Evolutionary conservation across 139 green algal species (phyloP), one percentile per base, ranked within the genome.

Genomic region (Raphidocelis subcapitata): DNA sequence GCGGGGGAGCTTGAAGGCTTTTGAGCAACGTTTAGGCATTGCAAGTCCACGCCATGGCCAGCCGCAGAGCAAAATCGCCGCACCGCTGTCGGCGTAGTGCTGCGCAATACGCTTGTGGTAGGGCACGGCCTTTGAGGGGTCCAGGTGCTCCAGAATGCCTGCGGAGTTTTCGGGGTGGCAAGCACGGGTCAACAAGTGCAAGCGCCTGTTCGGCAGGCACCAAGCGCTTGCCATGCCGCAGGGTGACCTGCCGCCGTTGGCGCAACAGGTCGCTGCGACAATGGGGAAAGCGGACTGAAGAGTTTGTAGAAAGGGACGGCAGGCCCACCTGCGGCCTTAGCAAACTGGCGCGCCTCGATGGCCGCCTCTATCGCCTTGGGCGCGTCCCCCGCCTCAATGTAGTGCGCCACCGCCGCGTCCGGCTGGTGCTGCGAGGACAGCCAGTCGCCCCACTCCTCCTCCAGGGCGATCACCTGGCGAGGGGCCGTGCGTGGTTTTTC

Each of bases 361-460:
- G 91, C 90, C 16, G 90, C 89, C 59, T 95, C 87, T 62, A 95
- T 90, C 14, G 91, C 91, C 69, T 92, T 92, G 62, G 87, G 54
- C 20, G 79, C 83, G 37, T 76, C 62, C 20, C 90, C 90, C 2
- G 88, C 89, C 79, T 96, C 88, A 41, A 97, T 93, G 82, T 92
- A 95, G 81, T 95, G 91, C 66, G 90, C 89, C 72, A 94, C 87
- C 37, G 90, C 91, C 5, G 85, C 85, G 60, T 97, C 91, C 76
- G 87, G 83, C 71, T 94, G 87, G 77, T 89, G 88, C 65, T 84
- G 76, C 36, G 66, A 75, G 55, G 91, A 75, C 55, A 95, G 84
- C 82, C 83, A 92, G 75, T 97, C 91, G 57, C 90, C 91, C 90
- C 90, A 97, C 79, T 93, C 81, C 59, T 92, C 86, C 83, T 97